phyloP scores from a whole-genome alignment of 768 basidiomycete species.

The Boletus vermiculosoides region DNA sequence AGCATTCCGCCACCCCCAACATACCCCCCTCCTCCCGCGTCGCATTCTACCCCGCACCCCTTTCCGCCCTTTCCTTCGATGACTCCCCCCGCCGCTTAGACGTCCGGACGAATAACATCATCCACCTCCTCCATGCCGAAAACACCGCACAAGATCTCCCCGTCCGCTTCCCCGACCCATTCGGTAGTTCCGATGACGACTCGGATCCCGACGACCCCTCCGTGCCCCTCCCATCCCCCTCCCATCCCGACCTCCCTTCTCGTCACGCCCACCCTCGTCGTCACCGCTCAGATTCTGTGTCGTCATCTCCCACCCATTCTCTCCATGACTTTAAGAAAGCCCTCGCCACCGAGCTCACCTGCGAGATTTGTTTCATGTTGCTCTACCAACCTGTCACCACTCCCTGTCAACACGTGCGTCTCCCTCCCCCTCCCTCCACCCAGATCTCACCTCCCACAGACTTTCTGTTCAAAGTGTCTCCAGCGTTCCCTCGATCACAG shows the following conservation, averaged over 20 bases:
- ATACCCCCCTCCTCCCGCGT: conserved; percentile 43
- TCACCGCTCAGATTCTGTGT: conserved; percentile 28
- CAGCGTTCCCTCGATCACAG: conserved; percentile 89
- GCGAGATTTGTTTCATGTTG: conserved; percentile 88
- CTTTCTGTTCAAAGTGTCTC: conserved; percentile 88
- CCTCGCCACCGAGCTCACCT: conserved; percentile 67
- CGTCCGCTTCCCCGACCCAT: conserved; percentile 21
- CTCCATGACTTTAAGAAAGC: conserved; percentile 55
- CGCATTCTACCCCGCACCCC: conserved; percentile 36
- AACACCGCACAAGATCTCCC: conserved; percentile 9
- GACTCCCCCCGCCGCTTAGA: conserved; percentile 35
- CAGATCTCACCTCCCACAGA: conserved; percentile 44
- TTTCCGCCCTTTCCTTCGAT: conserved; percentile 15
- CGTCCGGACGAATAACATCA: conserved; percentile 57
- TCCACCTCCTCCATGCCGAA: conserved; percentile 40
- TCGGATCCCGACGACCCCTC: conserved; percentile 32
- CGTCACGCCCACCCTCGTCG: conserved; percentile 30
- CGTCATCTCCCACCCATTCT: conserved; percentile 25
- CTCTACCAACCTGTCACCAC: conserved; percentile 88
- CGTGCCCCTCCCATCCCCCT: not conserved
- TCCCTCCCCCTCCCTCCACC: conserved; percentile 2
- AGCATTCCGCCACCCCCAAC: conserved; percentile 28
- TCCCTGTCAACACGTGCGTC: conserved; percentile 88
- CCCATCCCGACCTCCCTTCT: conserved; percentile 6
- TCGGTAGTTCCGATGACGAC: conserved; percentile 32